Conservation (phyloP, 1,139 yeast genomes). For the Nakaseomyces glabratus region DNA sequence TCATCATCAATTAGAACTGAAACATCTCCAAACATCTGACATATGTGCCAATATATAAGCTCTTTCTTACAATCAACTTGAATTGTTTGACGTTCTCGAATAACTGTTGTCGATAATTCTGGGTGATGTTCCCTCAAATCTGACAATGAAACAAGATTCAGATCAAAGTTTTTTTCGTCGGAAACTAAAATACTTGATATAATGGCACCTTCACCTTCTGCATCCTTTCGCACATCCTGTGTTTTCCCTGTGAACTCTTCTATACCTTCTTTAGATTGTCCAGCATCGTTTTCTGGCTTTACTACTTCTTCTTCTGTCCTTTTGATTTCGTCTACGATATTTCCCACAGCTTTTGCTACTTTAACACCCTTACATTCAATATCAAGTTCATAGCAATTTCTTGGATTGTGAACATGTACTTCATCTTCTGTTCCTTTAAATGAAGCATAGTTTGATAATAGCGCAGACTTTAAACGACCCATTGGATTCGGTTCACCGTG, state of each 20-base stretch:
- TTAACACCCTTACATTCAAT: slow-evolving; percentile 76
- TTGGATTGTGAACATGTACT: slow-evolving; percentile 87
- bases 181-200: slow-evolving; percentile 87
- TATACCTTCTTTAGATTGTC: slow-evolving; percentile 14
- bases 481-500: slow-evolving; percentile 98
- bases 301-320: slow-evolving; percentile 20
- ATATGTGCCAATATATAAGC: slow-evolving; percentile 77
- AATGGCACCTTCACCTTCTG: slow-evolving; percentile 28
- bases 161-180: slow-evolving; percentile 65
- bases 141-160: slow-evolving; percentile 69
- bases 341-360: slow-evolving; percentile 78
- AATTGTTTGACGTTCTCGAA: slow-evolving; percentile 71
- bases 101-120: slow-evolving; percentile 75
- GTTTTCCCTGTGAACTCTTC: slow-evolving; percentile 17
- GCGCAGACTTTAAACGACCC: slow-evolving; percentile 93
- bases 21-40: slow-evolving; percentile 90
- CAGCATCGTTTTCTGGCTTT: slow-evolving; percentile 12
- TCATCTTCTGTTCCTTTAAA: slow-evolving; percentile 83
- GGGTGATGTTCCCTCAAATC: slow-evolving; percentile 80
- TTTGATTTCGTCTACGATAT: slow-evolving; percentile 47
- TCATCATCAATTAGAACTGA: slow-evolving; percentile 56
- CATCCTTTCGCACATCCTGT: slow-evolving; percentile 7
- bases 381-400: slow-evolving; percentile 74
- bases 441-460: slow-evolving; percentile 74
- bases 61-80: slow-evolving; percentile 75